Evolutionary conservation across 805 yeast species (phyloP).

Genomic region (Saccharomyces kudriavzevii): DNA sequence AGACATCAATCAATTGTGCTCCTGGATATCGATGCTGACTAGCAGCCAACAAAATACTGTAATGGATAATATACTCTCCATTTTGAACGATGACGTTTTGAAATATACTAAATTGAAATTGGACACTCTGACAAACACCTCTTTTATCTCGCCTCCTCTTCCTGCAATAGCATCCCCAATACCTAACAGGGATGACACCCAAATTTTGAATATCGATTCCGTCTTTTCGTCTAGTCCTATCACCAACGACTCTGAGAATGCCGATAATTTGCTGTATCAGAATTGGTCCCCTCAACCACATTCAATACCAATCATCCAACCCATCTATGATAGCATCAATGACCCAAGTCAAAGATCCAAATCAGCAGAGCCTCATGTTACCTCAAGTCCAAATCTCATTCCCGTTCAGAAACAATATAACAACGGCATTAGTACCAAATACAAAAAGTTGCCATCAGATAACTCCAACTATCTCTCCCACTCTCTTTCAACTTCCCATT

Average conservation of each 20-base stretch:
- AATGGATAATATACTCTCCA: slow-evolving; percentile 45
- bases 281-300: slow-evolving; percentile 33
- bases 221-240: slow-evolving; percentile 10
- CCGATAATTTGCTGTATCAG: slow-evolving; percentile 9
- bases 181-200: slow-evolving; percentile 14
- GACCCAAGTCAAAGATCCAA: slow-evolving; percentile 35
- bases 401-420: background rate
- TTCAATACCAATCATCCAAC: slow-evolving; percentile 30
- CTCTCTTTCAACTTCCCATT: background rate
- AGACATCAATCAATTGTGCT: slow-evolving; percentile 43
- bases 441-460: background rate
- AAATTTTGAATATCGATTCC: slow-evolving; percentile 13
- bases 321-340: slow-evolving; percentile 23
- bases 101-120: slow-evolving; percentile 41
- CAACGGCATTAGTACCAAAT: background rate
- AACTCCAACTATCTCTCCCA: background rate
- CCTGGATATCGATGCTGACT: slow-evolving; percentile 43
- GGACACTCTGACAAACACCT: slow-evolving; percentile 29
- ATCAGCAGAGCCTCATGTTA: slow-evolving; percentile 35
- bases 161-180: slow-evolving; percentile 25
- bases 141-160: slow-evolving; percentile 13
- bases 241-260: background rate
- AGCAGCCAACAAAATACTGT: slow-evolving; percentile 46
- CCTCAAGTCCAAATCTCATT: background rate
- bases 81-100: slow-evolving; percentile 44